Evolutionary conservation across 1,284 basidiomycete genomes (phyloP).

Genomic region (Pseudozyma tsukubaensis): DNA sequence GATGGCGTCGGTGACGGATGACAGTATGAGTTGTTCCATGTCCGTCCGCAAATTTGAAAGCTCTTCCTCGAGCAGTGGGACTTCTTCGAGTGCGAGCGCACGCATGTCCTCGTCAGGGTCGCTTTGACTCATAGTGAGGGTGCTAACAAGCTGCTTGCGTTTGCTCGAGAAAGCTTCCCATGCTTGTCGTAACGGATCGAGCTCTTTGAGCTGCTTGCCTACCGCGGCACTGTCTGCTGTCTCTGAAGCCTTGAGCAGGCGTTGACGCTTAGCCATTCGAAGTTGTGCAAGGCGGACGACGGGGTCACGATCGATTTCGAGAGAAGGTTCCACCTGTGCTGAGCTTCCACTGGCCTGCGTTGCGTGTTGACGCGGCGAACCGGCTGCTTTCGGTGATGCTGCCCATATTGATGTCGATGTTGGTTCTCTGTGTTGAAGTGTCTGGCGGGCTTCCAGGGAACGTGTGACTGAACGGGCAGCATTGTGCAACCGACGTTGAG

Average conservation of each 20-base stretch:
- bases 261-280: constrained; percentile 41
- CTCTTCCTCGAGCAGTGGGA: constrained; percentile 72
- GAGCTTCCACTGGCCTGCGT: constrained; percentile 7
- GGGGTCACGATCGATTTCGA: constrained; percentile 38
- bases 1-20: constrained; percentile 71
- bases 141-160: constrained; percentile 70
- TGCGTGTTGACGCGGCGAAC: constrained; percentile 3
- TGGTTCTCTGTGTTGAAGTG: not conserved
- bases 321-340: not conserved
- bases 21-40: constrained; percentile 80
- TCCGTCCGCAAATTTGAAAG: constrained; percentile 73
- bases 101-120: constrained; percentile 78
- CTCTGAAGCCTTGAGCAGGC: constrained; percentile 22
- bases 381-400: not conserved
- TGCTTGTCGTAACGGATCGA: constrained; percentile 73
- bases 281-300: constrained; percentile 38
- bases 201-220: constrained; percentile 71
- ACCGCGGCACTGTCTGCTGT: constrained; percentile 22
- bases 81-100: constrained; percentile 80
- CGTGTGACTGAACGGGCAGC: too few relatives aligned
- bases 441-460: too few relatives aligned
- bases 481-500: not conserved
- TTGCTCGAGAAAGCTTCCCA: constrained; percentile 73
- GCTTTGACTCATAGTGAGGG: constrained; percentile 33
- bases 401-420: not conserved